Conservation (phyloP, 202 grass and related monocot species). For the Zoysia matrella region DNA sequence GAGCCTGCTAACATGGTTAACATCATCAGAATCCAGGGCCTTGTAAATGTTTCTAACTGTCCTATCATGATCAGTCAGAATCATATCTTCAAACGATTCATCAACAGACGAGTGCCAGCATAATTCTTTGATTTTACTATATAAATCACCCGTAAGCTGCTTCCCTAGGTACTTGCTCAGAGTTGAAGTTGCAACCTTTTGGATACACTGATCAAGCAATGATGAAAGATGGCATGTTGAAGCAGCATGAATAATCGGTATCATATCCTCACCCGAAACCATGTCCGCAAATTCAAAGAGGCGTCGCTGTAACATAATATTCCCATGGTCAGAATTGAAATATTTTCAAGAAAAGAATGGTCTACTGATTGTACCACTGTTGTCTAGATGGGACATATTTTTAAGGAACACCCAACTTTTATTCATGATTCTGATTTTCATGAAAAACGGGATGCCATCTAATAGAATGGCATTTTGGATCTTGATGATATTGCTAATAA, state of each 20-base stretch:
- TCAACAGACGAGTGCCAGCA: too few relatives aligned
- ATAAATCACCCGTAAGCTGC: slow-evolving; percentile 29
- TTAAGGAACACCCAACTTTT: too few relatives aligned
- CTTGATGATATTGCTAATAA: too few relatives aligned
- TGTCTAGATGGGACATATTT: too few relatives aligned
- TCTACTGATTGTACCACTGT: too few relatives aligned
- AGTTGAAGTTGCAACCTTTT: background rate
- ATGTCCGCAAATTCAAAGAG: slow-evolving; percentile 36
- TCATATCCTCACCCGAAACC: slow-evolving; percentile 44
- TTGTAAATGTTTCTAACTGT: slow-evolving; percentile 42
- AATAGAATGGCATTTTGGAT: too few relatives aligned
- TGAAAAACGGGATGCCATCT: too few relatives aligned
- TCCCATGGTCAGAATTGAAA: background rate
- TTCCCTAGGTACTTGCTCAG: slow-evolving; percentile 51
- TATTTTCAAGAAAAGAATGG: background rate
- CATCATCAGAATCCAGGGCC: slow-evolving; percentile 56
- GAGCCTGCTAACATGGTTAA: slow-evolving; percentile 36
- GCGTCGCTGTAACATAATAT: slow-evolving; percentile 51
- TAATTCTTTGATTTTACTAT: background rate
- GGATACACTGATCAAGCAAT: slow-evolving; percentile 43
- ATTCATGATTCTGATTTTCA: too few relatives aligned
- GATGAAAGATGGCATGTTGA: slow-evolving; percentile 38
- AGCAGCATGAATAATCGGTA: slow-evolving; percentile 43
- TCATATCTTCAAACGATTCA: too few relatives aligned
- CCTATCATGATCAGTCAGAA: slow-evolving; percentile 24